Percentiles rank a stretch among this genome's conserved stretches.
Evolutionary conservation across 2,329 filamentous ascomycete species (phyloP).

Genomic region (Microsporum canis): DNA sequence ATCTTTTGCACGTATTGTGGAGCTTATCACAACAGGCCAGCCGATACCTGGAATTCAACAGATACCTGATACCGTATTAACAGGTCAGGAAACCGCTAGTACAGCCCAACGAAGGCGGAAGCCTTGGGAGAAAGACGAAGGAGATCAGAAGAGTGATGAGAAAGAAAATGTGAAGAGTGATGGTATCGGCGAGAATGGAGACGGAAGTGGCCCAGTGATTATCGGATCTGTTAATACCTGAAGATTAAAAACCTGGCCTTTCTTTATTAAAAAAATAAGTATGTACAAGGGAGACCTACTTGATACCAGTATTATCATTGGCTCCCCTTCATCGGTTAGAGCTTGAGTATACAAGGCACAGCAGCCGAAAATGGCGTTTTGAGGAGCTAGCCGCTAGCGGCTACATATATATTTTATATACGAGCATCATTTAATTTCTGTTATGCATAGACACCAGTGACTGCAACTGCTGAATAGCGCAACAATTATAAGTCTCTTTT

Average conservation of each 20-base stretch:
- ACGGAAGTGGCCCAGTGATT: not conserved
- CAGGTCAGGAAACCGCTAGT: conserved; percentile 52
- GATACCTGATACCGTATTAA: conserved; percentile 68
- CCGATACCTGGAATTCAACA: conserved; percentile 79
- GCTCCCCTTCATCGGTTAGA: not conserved
- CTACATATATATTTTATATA: not conserved
- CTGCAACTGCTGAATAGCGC: not conserved
- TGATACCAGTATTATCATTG: not conserved
- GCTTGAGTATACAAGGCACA: not conserved
- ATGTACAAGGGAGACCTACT: not conserved
- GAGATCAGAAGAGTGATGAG: not conserved
- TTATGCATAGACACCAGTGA: not conserved
- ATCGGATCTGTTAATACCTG: not conserved
- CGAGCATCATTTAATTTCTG: not conserved
- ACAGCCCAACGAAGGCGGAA: conserved; percentile 47
- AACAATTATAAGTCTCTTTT: not conserved
- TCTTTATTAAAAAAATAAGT: not conserved
- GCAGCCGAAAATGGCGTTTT: not conserved
- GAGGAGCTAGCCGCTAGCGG: not conserved
- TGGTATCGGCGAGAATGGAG: not conserved
- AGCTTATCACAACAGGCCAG: conserved; percentile 69
- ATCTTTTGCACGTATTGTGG: conserved; percentile 74
- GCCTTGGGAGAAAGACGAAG: conserved; percentile 64
- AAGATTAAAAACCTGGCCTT: not conserved
- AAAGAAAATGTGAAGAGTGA: not conserved